Evolutionary conservation across 495 filamentous ascomycete genomes (phyloP).

Genomic region (Sphaerosporella brunnea): DNA sequence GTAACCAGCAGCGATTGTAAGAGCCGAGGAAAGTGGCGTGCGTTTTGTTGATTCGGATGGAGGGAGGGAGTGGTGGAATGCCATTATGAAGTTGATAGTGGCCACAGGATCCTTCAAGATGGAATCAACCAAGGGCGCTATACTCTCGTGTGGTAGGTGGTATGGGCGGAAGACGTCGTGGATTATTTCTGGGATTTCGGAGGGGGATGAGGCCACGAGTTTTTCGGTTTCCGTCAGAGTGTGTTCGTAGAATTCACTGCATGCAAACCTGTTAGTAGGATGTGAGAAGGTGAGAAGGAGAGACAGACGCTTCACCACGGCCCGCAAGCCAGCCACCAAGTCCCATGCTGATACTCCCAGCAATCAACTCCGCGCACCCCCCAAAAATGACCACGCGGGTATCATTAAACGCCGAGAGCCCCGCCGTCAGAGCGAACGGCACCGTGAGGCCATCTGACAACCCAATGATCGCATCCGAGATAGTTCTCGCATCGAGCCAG

Average conservation of each 20-base stretch:
- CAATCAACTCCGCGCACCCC: constrained; percentile 49
- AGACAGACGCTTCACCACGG: constrained; percentile 44
- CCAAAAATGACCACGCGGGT: constrained; percentile 50
- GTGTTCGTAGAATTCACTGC: constrained; percentile 33
- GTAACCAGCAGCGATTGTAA: constrained; percentile 51
- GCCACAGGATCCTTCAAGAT: constrained; percentile 35
- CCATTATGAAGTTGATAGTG: constrained; percentile 36
- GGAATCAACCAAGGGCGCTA: constrained; percentile 32
- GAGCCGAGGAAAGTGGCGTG: constrained; percentile 27
- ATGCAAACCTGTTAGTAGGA: not conserved
- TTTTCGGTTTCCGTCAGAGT: constrained; percentile 33
- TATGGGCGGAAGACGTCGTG: constrained; percentile 39
- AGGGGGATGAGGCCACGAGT: constrained; percentile 29
- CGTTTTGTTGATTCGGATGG: constrained; percentile 7
- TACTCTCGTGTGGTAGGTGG: constrained; percentile 32
- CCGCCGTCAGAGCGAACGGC: constrained; percentile 47
- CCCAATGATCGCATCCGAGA: constrained; percentile 37
- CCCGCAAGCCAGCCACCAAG: constrained; percentile 54
- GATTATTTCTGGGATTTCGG: constrained; percentile 31
- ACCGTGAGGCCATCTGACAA: constrained; percentile 49
- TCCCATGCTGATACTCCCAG: constrained; percentile 53
- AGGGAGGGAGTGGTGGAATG: constrained; percentile 37
- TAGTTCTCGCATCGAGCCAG: constrained; percentile 11
- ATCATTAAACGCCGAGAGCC: constrained; percentile 32
- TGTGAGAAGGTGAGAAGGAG: not conserved